Percentiles rank a stretch among this genome's conserved stretches.
phyloP scores from a whole-genome alignment of 208 protist species.

The Leishmania turanica region DNA sequence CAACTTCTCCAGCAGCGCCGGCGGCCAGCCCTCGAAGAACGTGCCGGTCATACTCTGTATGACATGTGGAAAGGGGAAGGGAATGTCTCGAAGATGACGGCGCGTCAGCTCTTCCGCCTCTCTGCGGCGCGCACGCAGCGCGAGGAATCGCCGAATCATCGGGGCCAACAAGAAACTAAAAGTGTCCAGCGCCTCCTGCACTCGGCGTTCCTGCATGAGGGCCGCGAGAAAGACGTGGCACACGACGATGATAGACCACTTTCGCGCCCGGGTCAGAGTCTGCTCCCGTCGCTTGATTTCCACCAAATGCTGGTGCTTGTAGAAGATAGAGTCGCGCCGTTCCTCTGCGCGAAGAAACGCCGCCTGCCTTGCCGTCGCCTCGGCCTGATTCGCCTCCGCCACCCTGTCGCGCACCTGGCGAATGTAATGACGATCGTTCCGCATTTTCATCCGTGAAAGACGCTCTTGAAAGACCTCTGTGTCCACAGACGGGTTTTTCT shows the following conservation, averaged over 20 bases:
- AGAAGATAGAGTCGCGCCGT: conserved; percentile 57
- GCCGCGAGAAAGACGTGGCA: conserved; percentile 87
- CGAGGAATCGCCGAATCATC: conserved; percentile 61
- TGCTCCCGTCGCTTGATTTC: conserved; percentile 61
- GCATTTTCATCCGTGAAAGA: conserved; percentile 30
- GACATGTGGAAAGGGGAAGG: conserved; percentile 71
- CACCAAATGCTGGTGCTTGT: conserved; percentile 60
- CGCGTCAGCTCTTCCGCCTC: conserved; percentile 48
- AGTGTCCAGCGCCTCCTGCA: conserved; percentile 75
- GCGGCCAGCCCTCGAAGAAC: conserved; percentile 86
- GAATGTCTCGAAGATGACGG: conserved; percentile 68
- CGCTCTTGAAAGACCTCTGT: conserved; percentile 61
- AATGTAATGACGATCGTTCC: conserved; percentile 58
- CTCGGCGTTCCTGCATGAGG: conserved; percentile 74
- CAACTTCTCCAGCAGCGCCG: conserved; percentile 68
- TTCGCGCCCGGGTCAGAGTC: conserved; percentile 46
- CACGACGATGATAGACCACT: conserved; percentile 79
- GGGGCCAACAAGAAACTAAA: conserved; percentile 69
- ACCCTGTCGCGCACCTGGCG: conserved; percentile 33
- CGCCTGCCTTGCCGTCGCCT: conserved; percentile 6
- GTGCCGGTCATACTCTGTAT: conserved; percentile 85
- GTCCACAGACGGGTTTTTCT: conserved; percentile 36
- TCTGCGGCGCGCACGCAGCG: conserved; percentile 36
- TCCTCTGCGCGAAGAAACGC: conserved; percentile 37
- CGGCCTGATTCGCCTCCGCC: conserved; percentile 23